These are phyloP conservation scores for Gastroboletus turbinatus DNA, from an alignment of 1,284 basidiomycete species.

Conservation along the genomic window DNA sequence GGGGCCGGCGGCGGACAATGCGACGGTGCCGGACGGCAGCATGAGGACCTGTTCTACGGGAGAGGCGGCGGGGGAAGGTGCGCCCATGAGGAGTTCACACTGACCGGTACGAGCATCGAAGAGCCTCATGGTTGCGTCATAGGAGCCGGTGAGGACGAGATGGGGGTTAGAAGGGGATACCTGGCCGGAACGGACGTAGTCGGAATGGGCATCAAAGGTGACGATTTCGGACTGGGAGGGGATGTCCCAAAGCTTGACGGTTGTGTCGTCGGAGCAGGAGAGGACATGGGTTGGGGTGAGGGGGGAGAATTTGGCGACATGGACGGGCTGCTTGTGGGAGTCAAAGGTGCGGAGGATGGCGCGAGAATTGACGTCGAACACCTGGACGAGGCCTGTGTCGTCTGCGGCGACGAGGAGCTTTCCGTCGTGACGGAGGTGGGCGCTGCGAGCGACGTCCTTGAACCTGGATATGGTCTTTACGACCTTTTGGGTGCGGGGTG, in stretches of 20 bases:
- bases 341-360: conserved; percentile 93
- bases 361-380: conserved; percentile 94
- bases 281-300: conserved; percentile 81
- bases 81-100: conserved; percentile 83
- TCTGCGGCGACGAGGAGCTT: conserved; percentile 95
- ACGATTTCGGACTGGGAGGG: conserved; percentile 82
- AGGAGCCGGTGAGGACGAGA: conserved; percentile 89
- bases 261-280: conserved; percentile 95
- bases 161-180: conserved; percentile 83
- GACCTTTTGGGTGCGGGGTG: conserved; percentile 91
- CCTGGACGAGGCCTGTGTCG: conserved; percentile 92
- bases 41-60: conserved; percentile 96
- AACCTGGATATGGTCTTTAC: conserved; percentile 96
- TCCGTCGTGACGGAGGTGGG: conserved; percentile 86
- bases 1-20: conserved; percentile 86
- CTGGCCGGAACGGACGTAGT: conserved; percentile 94
- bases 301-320: conserved; percentile 90
- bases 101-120: conserved; percentile 85
- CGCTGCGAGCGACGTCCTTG: conserved; percentile 92
- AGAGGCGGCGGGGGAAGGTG: conserved; percentile 44
- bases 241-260: conserved; percentile 93
- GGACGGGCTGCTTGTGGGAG: conserved; percentile 93
- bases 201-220: conserved; percentile 84
- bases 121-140: conserved; percentile 89
- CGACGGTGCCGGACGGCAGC: conserved; percentile 88